phyloP scores from a whole-genome alignment of 345 rosid genomes.

The Hevea brasiliensis region DNA sequence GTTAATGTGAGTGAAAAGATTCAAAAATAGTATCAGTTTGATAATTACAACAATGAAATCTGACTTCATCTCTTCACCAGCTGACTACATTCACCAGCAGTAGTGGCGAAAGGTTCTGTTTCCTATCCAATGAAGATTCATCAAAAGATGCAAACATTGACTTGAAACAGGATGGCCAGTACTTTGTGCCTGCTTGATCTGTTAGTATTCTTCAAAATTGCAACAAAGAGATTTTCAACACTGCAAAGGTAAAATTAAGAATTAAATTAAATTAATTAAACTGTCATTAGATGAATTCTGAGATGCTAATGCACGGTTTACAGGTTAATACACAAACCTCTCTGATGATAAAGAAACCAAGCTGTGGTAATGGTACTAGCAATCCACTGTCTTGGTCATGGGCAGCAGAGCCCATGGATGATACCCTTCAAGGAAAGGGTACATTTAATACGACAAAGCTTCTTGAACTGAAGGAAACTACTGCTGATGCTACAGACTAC shows the following conservation, averaged over 20 bases:
- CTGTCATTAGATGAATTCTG: too few relatives aligned
- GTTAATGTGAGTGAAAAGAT: not conserved
- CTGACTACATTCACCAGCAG: slow-evolving; percentile 1
- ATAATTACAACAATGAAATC: too few relatives aligned
- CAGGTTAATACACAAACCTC: slow-evolving; percentile 14
- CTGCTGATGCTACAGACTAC: not conserved
- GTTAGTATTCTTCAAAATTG: slow-evolving; percentile 19
- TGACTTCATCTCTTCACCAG: not conserved
- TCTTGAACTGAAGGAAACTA: slow-evolving; percentile 14
- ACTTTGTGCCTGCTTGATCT: slow-evolving; percentile 17
- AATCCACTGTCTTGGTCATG: slow-evolving; percentile 11
- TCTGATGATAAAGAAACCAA: slow-evolving; percentile 2
- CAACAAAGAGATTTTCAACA: slow-evolving; percentile 14
- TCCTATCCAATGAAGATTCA: slow-evolving; percentile 11
- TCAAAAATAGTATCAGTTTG: too few relatives aligned
- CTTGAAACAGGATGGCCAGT: slow-evolving; percentile 14
- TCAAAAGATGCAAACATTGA: not conserved
- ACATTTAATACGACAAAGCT: slow-evolving; percentile 1
- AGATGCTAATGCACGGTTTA: too few relatives aligned
- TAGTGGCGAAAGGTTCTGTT: slow-evolving; percentile 11
- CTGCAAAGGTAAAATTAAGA: slow-evolving; percentile 11
- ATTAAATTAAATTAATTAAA: too few relatives aligned
- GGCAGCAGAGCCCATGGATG: slow-evolving; percentile 6
- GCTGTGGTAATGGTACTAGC: not conserved
- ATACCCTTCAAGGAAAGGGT: slow-evolving; percentile 3